phyloP scores from a whole-genome alignment of 2,329 filamentous ascomycete species.

The Westerdykella aurantiaca region DNA sequence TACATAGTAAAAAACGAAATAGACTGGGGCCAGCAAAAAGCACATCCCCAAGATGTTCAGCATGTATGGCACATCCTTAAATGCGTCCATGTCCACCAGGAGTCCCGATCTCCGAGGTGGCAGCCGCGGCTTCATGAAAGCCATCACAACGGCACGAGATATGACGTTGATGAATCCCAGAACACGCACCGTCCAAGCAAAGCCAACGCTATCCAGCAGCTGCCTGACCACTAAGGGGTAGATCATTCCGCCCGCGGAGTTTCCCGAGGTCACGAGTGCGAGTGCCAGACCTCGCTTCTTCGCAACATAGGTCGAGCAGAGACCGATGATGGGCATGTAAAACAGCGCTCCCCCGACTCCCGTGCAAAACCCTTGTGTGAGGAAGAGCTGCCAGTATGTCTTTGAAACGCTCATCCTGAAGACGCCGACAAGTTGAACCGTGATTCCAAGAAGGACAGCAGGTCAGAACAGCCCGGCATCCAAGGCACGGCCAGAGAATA shows the following conservation, averaged over 20 bases:
- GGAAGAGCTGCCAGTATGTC: slow-evolving; percentile 44
- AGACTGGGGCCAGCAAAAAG: too few relatives aligned
- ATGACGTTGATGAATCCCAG: slow-evolving; percentile 45
- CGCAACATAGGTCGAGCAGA: slow-evolving; percentile 52
- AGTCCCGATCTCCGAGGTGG: slow-evolving; percentile 47
- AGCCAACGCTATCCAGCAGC: slow-evolving; percentile 41
- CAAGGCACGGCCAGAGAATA: slow-evolving; percentile 44
- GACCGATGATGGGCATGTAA: slow-evolving; percentile 28
- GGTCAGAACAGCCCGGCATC: slow-evolving; percentile 47
- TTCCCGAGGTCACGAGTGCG: slow-evolving; percentile 54
- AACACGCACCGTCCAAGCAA: slow-evolving; percentile 29
- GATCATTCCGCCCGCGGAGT: slow-evolving; percentile 55
- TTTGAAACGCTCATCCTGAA: slow-evolving; percentile 47
- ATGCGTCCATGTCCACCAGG: slow-evolving; percentile 52
- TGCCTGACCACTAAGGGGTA: slow-evolving; percentile 52
- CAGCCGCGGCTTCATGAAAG: slow-evolving; percentile 44
- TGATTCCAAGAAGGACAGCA: slow-evolving; percentile 38
- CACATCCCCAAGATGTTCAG: too few relatives aligned
- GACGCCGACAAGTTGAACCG: slow-evolving; percentile 42
- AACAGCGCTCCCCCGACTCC: slow-evolving; percentile 28
- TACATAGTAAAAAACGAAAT: slow-evolving; percentile 56
- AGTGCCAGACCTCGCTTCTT: slow-evolving; percentile 53
- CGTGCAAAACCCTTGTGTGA: slow-evolving; percentile 30
- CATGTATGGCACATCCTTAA: too few relatives aligned
- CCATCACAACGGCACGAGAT: slow-evolving; percentile 29